Evolutionary conservation across 345 rosid species (phyloP), one percentile per base, ranked within the genome.

Genomic region (Theobroma cacao): DNA sequence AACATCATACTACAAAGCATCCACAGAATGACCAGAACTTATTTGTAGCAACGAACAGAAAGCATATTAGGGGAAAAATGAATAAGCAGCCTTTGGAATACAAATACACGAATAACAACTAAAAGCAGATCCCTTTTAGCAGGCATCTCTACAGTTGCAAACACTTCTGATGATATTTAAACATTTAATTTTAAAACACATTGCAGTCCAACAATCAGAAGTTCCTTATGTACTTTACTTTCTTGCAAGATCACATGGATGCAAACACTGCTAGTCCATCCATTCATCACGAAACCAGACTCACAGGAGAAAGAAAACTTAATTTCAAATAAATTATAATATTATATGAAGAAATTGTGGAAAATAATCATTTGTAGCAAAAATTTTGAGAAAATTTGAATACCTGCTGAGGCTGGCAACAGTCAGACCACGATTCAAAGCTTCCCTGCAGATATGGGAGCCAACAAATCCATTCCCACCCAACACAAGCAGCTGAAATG

Each of bases 401-500:
- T 84, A 97, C 99, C 99, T 97, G 95, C 98, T 97, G 81, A 97
- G 92, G 88, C 99, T 94, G 65, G 92, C 90, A 81, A 94, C 94
- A 60, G 89, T 40, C 56, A 93, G 62, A 55, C 97, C 98, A 41
- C 92, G 91, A 61, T 89, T 84, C 47, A 94, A 74, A 81, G 98
- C 99, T 90, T 94, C 98, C 87, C 81, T 91, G 85, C 95, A 91
- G 2, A 97, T 76, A 78, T 92, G 92, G 41, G 98, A 91, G 78
- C 99, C 99, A 79, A 97, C 98, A 89, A 94, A 97, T 62, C 98
- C 99, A 89, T 87, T 97, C 75, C 99, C 99, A 72, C 99, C 99
- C 76, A 97, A 83, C 43, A 97, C 98, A 83, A 97, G 98, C 80
- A 94, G 82, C 99, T 97, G 86, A 85, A 50, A 80, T 17, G 24